Base-by-base conservation (phyloP, 768 basidiomycete species). In the Paxillus ammoniavirescens region DNA sequence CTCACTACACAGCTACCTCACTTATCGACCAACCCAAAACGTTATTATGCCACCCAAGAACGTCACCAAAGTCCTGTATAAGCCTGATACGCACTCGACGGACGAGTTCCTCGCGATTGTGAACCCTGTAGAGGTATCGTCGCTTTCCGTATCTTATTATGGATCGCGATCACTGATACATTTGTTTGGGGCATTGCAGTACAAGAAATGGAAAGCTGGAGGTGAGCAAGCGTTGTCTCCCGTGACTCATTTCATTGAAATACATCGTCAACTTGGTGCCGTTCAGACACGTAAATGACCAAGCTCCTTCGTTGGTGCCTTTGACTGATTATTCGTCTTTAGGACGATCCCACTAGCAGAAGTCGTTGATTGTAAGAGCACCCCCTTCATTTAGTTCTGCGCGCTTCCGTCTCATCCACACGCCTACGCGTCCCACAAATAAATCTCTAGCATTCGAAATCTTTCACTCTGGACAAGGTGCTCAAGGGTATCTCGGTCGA, bases 131-230 rank as follows among this genome's bases (percentile, higher is more conserved):
- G 80, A 84, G 81, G 91, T 91, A 58, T 18, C 60, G 10, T 28
- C 8, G 43, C 42, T n/a, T 43, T 46, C 37, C 31, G 42, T 56
- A 45, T 49, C 43, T 44, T 26, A 49, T 35, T 26, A 49, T 35
- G 41, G 41, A 47, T 47, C 36, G 35, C 48, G 36, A 35, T 15
- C 26, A 42, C 56, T 60, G 46, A 61, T 41, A 21, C 23, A 49
- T 35, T 47, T 28, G 47, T 44, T 38, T 56, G 53, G 14, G 13
- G 18, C 12, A 14, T 35, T 37, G 43, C 58, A 91, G 90, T 89
- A 73, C 70, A 82, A 82, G 74, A 87, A 83, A 68, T 93, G 88
- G 88, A 87, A 83, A 69, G 78, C 73, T 9, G 90, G 88, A 79
- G 89, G 91, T 91, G 57, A 73, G 81, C 21, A 3, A 21, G 21